These are phyloP conservation scores for Simplicillium sp. DNA, from an alignment of 2,329 filamentous ascomycete genomes.

Conservation along the genomic window DNA sequence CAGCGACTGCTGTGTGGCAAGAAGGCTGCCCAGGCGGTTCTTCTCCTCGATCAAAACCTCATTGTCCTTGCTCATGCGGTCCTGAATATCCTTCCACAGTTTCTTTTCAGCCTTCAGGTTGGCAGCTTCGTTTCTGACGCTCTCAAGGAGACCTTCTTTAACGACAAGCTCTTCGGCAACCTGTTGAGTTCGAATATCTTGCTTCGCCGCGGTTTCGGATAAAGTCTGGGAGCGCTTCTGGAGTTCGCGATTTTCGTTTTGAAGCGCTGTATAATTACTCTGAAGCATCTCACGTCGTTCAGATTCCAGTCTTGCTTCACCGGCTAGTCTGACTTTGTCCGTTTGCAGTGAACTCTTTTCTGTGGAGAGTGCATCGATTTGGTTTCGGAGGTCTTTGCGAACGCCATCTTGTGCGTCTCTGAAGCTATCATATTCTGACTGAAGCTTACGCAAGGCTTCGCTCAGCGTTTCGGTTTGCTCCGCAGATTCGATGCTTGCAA, in stretches of 20 bases:
- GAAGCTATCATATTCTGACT: conserved; percentile 82
- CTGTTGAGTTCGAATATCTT: conserved; percentile 84
- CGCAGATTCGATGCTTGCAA: conserved; percentile 47
- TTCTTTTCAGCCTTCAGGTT: conserved; percentile 94
- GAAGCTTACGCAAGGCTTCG: conserved; percentile 75
- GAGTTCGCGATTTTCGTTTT: conserved; percentile 76
- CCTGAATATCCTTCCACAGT: conserved; percentile 88
- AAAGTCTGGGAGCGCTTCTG: conserved; percentile 72
- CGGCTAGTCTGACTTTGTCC: conserved; percentile 70
- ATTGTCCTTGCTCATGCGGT: conserved; percentile 79
- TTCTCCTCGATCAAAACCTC: conserved; percentile 78
- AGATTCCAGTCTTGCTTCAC: conserved; percentile 70
- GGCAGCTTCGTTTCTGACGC: conserved; percentile 79
- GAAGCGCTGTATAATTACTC: conserved; percentile 73
- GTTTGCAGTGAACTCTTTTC: conserved; percentile 78
- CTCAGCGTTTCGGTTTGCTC: conserved; percentile 55
- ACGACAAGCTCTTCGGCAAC: conserved; percentile 90
- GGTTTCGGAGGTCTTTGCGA: conserved; percentile 71
- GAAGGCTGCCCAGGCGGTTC: conserved; percentile 69
- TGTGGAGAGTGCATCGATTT: conserved; percentile 69
- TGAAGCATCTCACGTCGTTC: conserved; percentile 87
- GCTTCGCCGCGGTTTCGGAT: conserved; percentile 76
- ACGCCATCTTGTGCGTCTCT: conserved; percentile 78
- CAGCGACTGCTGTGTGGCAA: conserved; percentile 77
- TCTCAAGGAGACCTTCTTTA: conserved; percentile 70